Conservation (phyloP, 176 grass and related monocot species). For the Elaeis guineensis region DNA sequence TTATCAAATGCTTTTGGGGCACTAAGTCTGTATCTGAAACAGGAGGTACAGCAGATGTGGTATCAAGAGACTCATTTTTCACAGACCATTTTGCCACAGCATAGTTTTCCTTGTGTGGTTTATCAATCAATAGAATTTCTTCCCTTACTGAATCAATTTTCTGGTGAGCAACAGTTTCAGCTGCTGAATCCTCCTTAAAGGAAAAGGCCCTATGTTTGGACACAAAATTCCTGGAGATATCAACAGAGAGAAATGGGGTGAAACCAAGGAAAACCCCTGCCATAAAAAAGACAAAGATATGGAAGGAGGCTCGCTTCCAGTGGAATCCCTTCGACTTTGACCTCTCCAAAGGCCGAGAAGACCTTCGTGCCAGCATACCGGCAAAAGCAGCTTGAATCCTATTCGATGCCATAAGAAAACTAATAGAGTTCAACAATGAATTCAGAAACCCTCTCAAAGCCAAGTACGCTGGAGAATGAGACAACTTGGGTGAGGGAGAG, state of each 20-base stretch:
- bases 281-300: constrained; percentile 60
- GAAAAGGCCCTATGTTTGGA: constrained; percentile 14
- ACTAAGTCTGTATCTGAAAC: constrained; percentile 20
- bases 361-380: constrained; percentile 46
- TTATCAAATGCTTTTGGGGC: constrained; percentile 68
- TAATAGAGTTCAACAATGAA: constrained; percentile 33
- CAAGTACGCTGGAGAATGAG: constrained; percentile 64
- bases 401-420: constrained; percentile 32
- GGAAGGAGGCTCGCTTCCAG: constrained; percentile 46
- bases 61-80: constrained; percentile 39
- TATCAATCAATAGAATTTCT: constrained; percentile 23
- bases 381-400: constrained; percentile 40
- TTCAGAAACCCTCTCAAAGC: constrained; percentile 49
- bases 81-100: constrained; percentile 41
- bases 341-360: constrained; percentile 45
- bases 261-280: constrained; percentile 69
- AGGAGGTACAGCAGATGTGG: constrained; percentile 1
- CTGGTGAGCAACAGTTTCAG: constrained; percentile 4
- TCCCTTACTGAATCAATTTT: constrained; percentile 13
- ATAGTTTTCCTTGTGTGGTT: constrained; percentile 23
- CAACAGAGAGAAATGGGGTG: constrained; percentile 55
- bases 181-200: constrained; percentile 15
- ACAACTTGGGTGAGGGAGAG: constrained; percentile 56
- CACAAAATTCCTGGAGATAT: constrained; percentile 54
- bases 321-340: constrained; percentile 47